Percentiles rank a stretch among this genome's conserved stretches.
Conservation (phyloP, 768 basidiomycete species). For the Leccinum boreale region DNA sequence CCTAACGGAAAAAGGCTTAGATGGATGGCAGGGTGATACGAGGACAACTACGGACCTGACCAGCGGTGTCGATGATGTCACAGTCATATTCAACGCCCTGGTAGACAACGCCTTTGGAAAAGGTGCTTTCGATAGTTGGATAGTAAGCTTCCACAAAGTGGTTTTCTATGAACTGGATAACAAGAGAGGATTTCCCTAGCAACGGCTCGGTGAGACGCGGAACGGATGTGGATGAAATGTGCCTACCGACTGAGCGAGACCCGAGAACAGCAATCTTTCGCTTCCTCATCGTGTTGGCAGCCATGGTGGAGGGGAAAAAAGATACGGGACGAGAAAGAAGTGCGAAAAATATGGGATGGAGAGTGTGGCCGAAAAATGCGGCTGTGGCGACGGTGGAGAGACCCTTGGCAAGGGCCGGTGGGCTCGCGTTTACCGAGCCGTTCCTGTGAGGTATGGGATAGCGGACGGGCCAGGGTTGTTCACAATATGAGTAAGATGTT, state of each 20-base stretch:
- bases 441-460: slow-evolving; percentile 21
- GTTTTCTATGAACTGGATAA: slow-evolving; percentile 91
- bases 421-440: slow-evolving; percentile 29
- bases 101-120: slow-evolving; percentile 80
- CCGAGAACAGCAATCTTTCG: slow-evolving; percentile 88
- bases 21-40: not conserved
- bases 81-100: slow-evolving; percentile 92
- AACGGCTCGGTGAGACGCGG: slow-evolving; percentile 17
- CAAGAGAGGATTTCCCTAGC: slow-evolving; percentile 92
- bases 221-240: not conserved
- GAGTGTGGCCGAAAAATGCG: slow-evolving; percentile 16
- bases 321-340: slow-evolving; percentile 12
- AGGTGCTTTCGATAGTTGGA: slow-evolving; percentile 91
- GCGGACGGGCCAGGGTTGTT: slow-evolving; percentile 16
- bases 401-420: slow-evolving; percentile 1
- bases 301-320: slow-evolving; percentile 19
- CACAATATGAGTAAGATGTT: not conserved
- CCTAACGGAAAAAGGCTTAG: slow-evolving; percentile 37
- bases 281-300: slow-evolving; percentile 55
- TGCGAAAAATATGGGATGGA: slow-evolving; percentile 7
- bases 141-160: slow-evolving; percentile 91
- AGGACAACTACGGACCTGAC: slow-evolving; percentile 62
- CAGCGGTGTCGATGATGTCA: slow-evolving; percentile 97
- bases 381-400: slow-evolving; percentile 20
- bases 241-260: slow-evolving; percentile 83